Evolutionary conservation across 1,284 basidiomycete genomes (phyloP).

Genomic region (Pseudozyma sp.): DNA sequence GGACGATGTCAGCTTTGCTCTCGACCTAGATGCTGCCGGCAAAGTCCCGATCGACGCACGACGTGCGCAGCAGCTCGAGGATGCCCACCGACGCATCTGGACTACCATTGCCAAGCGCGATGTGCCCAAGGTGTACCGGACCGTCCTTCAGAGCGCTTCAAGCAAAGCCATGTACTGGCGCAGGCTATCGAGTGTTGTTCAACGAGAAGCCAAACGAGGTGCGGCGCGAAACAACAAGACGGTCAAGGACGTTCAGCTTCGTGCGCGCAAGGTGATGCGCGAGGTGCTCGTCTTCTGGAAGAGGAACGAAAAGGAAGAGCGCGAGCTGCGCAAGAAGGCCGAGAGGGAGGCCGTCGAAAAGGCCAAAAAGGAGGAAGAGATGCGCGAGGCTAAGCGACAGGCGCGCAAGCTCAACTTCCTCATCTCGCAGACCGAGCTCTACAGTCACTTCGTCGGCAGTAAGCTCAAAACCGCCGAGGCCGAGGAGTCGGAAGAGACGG

Average conservation of each 20-base stretch:
- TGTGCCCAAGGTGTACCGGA: conserved; percentile 67
- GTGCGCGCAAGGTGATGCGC: conserved; percentile 84
- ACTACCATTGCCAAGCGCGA: conserved; percentile 66
- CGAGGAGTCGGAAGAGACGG: conserved; percentile 78
- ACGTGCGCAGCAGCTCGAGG: conserved; percentile 61
- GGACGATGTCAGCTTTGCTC: conserved; percentile 35
- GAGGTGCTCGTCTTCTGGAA: conserved; percentile 95
- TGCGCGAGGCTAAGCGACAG: conserved; percentile 92
- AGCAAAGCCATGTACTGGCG: conserved; percentile 75
- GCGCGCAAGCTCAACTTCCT: conserved; percentile 98
- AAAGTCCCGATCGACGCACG: conserved; percentile 57
- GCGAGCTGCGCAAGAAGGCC: conserved; percentile 90
- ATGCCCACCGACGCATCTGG: conserved; percentile 67
- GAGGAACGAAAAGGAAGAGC: conserved; percentile 92
- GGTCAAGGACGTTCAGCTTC: conserved; percentile 87
- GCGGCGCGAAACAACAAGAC: conserved; percentile 83
- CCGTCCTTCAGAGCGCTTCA: conserved; percentile 61
- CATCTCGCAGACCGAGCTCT: conserved; percentile 98
- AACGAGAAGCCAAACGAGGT: conserved; percentile 83
- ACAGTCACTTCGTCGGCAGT: conserved; percentile 98
- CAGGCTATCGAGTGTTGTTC: conserved; percentile 80
- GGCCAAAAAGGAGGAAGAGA: conserved; percentile 92
- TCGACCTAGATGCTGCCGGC: conserved; percentile 49
- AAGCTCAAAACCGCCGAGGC: conserved; percentile 96
- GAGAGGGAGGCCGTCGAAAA: conserved; percentile 75